These are phyloP conservation scores for Talaromyces albobiverticillius DNA, from an alignment of 2,329 filamentous ascomycete species.

Conservation along the genomic window DNA sequence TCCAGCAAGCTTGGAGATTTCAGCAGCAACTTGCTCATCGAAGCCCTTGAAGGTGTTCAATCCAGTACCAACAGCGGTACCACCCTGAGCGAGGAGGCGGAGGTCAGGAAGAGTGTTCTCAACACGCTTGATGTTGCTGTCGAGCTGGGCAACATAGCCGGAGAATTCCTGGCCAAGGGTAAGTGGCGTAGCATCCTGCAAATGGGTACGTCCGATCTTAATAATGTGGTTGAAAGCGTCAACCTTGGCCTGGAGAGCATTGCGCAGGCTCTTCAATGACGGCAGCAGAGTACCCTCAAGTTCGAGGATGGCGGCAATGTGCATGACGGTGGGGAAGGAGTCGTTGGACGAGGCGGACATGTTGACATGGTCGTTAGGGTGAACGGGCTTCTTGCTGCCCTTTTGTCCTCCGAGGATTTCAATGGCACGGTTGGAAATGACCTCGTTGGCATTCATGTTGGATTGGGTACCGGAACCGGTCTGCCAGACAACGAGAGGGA, in stretches of 20 bases:
- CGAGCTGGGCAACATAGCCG: conserved; percentile 92
- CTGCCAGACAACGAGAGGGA: conserved; percentile 98
- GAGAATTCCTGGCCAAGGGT: conserved; percentile 97
- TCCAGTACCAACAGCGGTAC: conserved; percentile 93
- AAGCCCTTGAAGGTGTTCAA: conserved; percentile 98
- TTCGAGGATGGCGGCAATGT: conserved; percentile 95
- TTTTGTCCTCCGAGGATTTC: conserved; percentile 92
- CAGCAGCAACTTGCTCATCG: conserved; percentile 84
- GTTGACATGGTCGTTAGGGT: conserved; percentile 99
- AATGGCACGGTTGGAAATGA: conserved; percentile 98
- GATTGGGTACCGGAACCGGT: conserved; percentile 98
- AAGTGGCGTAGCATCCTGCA: conserved; percentile 94
- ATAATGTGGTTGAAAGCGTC: conserved; percentile 91
- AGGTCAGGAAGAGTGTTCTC: conserved; percentile 80
- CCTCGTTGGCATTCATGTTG: conserved; percentile 99
- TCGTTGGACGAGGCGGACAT: conserved; percentile 98
- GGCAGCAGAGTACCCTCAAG: conserved; percentile 83
- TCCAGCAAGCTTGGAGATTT: conserved; percentile 89
- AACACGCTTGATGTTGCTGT: conserved; percentile 83
- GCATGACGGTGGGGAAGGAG: conserved; percentile 99
- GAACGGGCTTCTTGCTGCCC: conserved; percentile 97
- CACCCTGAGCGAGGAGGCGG: conserved; percentile 85
- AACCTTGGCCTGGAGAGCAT: conserved; percentile 82
- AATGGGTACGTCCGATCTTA: conserved; percentile 97
- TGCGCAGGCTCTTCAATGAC: conserved; percentile 74